These are phyloP conservation scores for Biscogniauxia sp. DNA, from an alignment of 2,329 filamentous ascomycete species.

Conservation along the genomic window DNA sequence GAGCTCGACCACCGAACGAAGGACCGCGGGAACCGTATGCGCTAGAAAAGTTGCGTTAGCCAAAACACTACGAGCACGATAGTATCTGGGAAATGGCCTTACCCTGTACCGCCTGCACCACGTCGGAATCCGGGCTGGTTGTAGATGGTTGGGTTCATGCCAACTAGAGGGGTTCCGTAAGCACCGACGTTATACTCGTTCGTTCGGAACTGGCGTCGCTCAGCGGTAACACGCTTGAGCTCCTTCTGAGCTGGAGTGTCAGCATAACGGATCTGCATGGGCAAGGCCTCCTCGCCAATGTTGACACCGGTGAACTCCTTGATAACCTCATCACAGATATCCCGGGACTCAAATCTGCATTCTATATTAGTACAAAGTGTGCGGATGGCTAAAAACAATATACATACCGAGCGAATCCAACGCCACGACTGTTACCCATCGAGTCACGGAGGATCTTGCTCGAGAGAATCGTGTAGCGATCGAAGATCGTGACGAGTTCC, in stretches of 20 bases:
- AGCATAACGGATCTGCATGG: conserved; percentile 92
- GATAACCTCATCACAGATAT: conserved; percentile 88
- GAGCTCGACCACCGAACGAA: conserved; percentile 11
- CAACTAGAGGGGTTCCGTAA: conserved; percentile 62
- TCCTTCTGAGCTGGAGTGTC: conserved; percentile 97
- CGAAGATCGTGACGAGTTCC: conserved; percentile 77
- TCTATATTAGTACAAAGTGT: conserved; percentile 20
- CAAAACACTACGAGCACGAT: background rate
- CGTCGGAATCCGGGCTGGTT: conserved; percentile 39
- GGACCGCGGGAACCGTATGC: conserved; percentile 14
- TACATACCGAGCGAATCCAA: conserved; percentile 89
- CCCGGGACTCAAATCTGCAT: conserved; percentile 79
- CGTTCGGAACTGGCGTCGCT: conserved; percentile 91
- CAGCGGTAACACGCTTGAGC: conserved; percentile 92
- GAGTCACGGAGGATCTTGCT: conserved; percentile 92
- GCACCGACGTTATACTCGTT: conserved; percentile 86
- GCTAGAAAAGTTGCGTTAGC: conserved; percentile 11
- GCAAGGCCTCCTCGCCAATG: conserved; percentile 74
- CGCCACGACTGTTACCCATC: conserved; percentile 90
- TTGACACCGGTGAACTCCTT: conserved; percentile 77
- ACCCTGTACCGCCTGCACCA: conserved; percentile 23
- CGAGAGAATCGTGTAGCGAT: conserved; percentile 79
- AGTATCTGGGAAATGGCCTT: conserved; percentile 11
- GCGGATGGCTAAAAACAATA: conserved; percentile 4
- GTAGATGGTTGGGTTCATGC: conserved; percentile 51